These are phyloP conservation scores for Suhomyces anneliseae DNA, from an alignment of 1,139 yeast species.

Conservation along the genomic window DNA sequence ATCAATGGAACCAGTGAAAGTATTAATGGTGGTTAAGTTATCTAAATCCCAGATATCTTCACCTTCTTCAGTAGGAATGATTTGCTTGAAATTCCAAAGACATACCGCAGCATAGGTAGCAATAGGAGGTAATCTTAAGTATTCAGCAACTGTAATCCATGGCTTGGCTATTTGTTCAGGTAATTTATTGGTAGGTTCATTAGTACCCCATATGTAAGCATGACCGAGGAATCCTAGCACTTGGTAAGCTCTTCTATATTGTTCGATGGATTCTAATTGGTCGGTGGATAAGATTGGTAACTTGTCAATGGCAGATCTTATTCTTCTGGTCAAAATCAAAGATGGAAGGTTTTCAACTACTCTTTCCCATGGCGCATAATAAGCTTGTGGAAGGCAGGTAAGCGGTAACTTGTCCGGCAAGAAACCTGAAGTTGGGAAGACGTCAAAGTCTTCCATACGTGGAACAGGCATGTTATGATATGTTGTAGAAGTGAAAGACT, in stretches of 20 bases:
- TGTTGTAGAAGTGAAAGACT: neutral
- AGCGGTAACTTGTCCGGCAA: conserved; percentile 71
- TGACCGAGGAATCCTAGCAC: conserved; percentile 77
- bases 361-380: conserved; percentile 78
- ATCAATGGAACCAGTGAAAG: conserved; percentile 88
- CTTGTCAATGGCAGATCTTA: conserved; percentile 60
- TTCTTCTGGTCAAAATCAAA: conserved; percentile 61
- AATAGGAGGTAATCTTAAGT: conserved; percentile 76
- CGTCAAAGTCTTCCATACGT: conserved; percentile 59
- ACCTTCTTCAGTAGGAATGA: conserved; percentile 46
- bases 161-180: conserved; percentile 75
- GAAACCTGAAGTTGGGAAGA: conserved; percentile 73
- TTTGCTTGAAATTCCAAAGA: conserved; percentile 80
- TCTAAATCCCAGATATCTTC: conserved; percentile 51
- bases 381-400: conserved; percentile 54
- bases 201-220: conserved; percentile 87
- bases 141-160: conserved; percentile 55
- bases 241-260: conserved; percentile 78
- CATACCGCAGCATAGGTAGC: conserved; percentile 87
- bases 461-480: conserved; percentile 15
- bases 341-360: conserved; percentile 69
- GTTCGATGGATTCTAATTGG: conserved; percentile 40
- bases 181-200: conserved; percentile 61
- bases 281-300: conserved; percentile 55
- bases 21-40: conserved; percentile 74